Base-by-base conservation (phyloP, 345 rosid genomes). In the Linum tenue region DNA sequence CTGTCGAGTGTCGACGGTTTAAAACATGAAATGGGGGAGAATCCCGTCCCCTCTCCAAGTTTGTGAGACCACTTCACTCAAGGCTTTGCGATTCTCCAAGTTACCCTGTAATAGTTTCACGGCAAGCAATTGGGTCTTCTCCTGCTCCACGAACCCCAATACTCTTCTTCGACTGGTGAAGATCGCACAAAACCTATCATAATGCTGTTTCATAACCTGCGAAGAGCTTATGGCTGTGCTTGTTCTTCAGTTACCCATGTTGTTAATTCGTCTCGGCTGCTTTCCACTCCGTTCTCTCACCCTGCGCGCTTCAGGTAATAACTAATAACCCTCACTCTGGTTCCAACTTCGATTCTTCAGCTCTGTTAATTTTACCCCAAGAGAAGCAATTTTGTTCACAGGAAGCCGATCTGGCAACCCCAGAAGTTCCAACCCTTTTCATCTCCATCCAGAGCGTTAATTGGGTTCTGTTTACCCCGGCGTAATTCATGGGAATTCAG, bases 401-500 rank as follows among this genome's bases (percentile, higher is more conserved):
- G 11, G 36, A 62, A 69, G 75, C 67, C 69, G 50, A 51, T 70
- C 16, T 35, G 67, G 37, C 37, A 41, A 51, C 10, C 11, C 60
- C 59, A 51, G 12, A 68, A 37, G 16, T 37, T 2, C 36, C 60
- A 31, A 10, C 10, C 81, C 35, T 1, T 55, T 62, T 55, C 61
- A 50, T 41, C 73, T 57, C 64, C 71, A 8, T 48, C 44, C 2
- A 67, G 68, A 36, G 65, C 60, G 62, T 56, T 62, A 8, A 14
- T 42, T 72, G 70, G 69, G 0, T 58, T 51, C 16, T 73, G 69
- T 57, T 59, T 62, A 2, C 37, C 14, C 37, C 69, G 69, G 55
- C 62, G 31, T 22, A 22, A 78, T 59, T 77, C 69, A 0, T 80
- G 83, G 76, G 38, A 56, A 5, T 80, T 39, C 39, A 79, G 92